Conservation (phyloP, 1,284 basidiomycete species). For the Lignosus rhinocerotis region DNA sequence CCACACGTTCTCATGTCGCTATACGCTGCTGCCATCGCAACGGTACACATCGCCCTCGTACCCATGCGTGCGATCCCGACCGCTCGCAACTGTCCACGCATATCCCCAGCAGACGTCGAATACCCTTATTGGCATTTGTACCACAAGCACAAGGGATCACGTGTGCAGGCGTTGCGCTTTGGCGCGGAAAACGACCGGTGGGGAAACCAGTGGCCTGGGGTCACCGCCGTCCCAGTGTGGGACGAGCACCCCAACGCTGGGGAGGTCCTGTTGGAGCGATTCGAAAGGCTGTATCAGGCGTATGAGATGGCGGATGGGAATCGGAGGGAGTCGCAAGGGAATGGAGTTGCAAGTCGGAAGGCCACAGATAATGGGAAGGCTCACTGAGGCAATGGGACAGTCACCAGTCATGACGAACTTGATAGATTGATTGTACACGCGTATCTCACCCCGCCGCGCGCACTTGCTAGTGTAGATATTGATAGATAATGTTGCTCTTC, state of each 20-base stretch:
- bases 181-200: constrained; percentile 55
- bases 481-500: neutral
- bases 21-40: constrained; percentile 65
- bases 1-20: constrained; percentile 58
- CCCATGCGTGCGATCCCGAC: constrained; percentile 47
- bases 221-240: constrained; percentile 52
- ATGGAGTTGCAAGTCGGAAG: neutral
- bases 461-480: neutral
- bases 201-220: constrained; percentile 55
- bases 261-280: constrained; percentile 50
- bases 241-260: constrained; percentile 47
- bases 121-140: constrained; percentile 20
- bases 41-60: constrained; percentile 62
- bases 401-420: no score
- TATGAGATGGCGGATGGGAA: constrained; percentile 25
- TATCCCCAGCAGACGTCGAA: constrained; percentile 11
- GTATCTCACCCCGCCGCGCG: no score
- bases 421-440: no score
- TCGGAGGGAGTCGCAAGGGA: neutral
- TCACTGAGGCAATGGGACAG: no score
- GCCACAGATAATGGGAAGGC: neutral
- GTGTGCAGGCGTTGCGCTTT: constrained; percentile 44
- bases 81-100: constrained; percentile 8
- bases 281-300: constrained; percentile 49
- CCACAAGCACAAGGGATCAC: constrained; percentile 5